phyloP scores from a whole-genome alignment of 176 grass and related monocot species.

The Urochloa ruziziensis region DNA sequence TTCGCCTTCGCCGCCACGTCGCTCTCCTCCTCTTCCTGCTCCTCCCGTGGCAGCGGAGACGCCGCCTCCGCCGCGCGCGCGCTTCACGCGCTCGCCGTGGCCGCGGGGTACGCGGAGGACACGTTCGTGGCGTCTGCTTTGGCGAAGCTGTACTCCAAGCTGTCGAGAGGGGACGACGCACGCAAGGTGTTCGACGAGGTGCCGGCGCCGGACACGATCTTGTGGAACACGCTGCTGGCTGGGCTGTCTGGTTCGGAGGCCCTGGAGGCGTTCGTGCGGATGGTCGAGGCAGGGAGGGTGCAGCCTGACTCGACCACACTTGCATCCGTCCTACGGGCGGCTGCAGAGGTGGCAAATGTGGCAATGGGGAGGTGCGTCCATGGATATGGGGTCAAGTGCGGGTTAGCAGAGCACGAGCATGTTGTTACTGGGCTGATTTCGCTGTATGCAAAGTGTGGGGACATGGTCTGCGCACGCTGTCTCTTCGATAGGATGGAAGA shows the following conservation, averaged over 20 bases:
- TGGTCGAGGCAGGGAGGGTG: conserved; percentile 40
- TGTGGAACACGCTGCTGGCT: conserved; percentile 77
- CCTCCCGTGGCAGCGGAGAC: conserved; percentile 18
- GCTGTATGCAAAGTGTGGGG: conserved; percentile 59
- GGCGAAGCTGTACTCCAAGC: conserved; percentile 57
- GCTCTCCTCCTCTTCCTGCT: conserved; percentile 44
- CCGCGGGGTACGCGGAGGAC: conserved; percentile 44
- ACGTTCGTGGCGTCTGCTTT: conserved; percentile 73
- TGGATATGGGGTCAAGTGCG: conserved; percentile 44
- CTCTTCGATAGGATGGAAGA: conserved; percentile 60
- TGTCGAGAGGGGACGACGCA: conserved; percentile 50
- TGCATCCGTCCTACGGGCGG: conserved; percentile 57
- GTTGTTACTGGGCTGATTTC: conserved; percentile 67
- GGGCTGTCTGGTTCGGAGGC: conserved; percentile 50
- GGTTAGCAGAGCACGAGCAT: conserved; percentile 38
- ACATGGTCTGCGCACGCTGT: conserved; percentile 27
- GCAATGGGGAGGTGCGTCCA: conserved; percentile 54
- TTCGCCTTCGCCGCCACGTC: conserved; percentile 45
- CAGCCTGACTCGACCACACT: conserved; percentile 58
- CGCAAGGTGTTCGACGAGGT: conserved; percentile 71
- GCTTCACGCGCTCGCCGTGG: conserved; percentile 43
- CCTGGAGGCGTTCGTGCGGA: conserved; percentile 51
- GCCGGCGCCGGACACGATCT: conserved; percentile 48
- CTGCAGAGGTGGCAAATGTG: conserved; percentile 43
- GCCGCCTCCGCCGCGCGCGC: conserved; percentile 22